Base-by-base conservation (phyloP, 2,329 filamentous ascomycete genomes). In the Pseudogymnoascus sp. region DNA sequence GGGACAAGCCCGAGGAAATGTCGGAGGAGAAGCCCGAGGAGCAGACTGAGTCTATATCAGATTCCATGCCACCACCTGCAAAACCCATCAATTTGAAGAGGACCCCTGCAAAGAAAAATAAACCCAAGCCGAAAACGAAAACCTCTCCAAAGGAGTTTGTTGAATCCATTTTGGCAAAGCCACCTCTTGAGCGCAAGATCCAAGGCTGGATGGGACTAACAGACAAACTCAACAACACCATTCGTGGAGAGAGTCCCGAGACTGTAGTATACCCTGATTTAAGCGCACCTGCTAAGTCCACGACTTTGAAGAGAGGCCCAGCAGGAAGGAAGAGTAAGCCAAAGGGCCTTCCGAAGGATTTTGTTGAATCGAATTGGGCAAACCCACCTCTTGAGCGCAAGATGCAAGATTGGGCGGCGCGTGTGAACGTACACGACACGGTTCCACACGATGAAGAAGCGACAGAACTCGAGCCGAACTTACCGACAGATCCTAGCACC, bases 381-480 rank as follows among this genome's bases (percentile, higher is more conserved):
- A 86, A 85, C 67, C 83, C 84, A 2, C 74, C 81, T 0, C 77
- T 85, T 4, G 78, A 83, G 56, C 82, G 76, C 67, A 87, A 86
- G 72, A 82, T 88, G 66, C 80, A 82, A 66, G 81, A 85, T 59
- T 88, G 85, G 86, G 84, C 83, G 0, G 68, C 69, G 47, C 66
- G 70, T 7, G 16, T 56, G 29, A 56, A 33, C 10, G 50, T 16
- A 21, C 29, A 56, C 13, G 50, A 56, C 14, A 35, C 50, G 19
- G 50, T 56, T 56, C 7, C 50, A 35, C 50, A 56, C 29, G 50
- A 56, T 21, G 50, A 56, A 56, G 14, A 56, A 33, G 50, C 50
- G n/a, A 33, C 50, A 56, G 29, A 56, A 56, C 50, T 56, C 11
- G 29, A 19, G 50, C 29, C 50, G 1, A 13, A 21, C 29, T 56